phyloP scores from a whole-genome alignment of 345 rosid genomes.

The Kernera saxatilis region DNA sequence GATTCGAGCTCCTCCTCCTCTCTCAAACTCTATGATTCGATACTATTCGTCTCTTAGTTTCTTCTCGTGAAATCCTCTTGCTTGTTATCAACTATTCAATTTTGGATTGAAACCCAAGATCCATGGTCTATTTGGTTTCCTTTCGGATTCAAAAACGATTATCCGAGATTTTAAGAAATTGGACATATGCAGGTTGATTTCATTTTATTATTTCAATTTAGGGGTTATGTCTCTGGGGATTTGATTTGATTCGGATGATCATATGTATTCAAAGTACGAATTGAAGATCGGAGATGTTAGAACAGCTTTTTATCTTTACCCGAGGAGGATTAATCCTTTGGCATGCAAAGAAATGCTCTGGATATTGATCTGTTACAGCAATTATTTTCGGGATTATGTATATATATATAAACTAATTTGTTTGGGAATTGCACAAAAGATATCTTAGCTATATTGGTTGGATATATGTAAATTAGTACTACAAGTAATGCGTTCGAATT shows the following conservation, averaged over 20 bases:
- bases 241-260: conserved; percentile 2
- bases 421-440: too few relatives aligned
- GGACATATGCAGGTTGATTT: background rate
- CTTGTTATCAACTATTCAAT: background rate
- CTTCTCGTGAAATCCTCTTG: background rate
- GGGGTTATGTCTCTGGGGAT: background rate
- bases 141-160: background rate
- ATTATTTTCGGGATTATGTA: too few relatives aligned
- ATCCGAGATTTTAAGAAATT: background rate
- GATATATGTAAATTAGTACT: too few relatives aligned
- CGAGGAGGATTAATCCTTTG: conserved; percentile 98
- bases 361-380: too few relatives aligned
- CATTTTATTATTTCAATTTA: background rate
- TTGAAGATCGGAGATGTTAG: conserved; percentile 59
- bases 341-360: conserved; percentile 94
- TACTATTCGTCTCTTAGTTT: too few relatives aligned
- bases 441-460: too few relatives aligned
- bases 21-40: background rate
- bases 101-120: background rate
- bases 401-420: too few relatives aligned
- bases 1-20: conserved; percentile 32
- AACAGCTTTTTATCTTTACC: conserved; percentile 87
- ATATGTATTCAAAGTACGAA: conserved; percentile 27
- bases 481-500: too few relatives aligned
- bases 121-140: background rate